These are phyloP conservation scores for Calamus simplicifolius DNA, from an alignment of 176 grass and related monocot species.

Conservation along the genomic window DNA sequence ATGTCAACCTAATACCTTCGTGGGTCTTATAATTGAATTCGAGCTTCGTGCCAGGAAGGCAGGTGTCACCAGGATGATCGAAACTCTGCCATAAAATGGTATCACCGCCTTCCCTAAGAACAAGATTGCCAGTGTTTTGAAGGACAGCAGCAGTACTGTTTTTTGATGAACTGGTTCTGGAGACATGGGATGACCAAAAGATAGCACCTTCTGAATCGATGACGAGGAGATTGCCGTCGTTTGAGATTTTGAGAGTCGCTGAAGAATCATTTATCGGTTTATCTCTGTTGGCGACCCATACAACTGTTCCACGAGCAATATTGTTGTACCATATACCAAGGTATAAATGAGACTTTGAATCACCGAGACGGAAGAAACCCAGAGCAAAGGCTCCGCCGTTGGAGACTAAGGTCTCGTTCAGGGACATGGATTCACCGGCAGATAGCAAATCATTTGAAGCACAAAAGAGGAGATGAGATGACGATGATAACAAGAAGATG, in stretches of 20 bases:
- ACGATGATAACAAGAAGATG: too few species aligned
- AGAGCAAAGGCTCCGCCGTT: conserved; percentile 24
- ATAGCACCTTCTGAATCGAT: conserved; percentile 1
- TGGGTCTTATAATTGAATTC: conserved; percentile 7
- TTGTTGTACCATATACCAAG: conserved; percentile 40
- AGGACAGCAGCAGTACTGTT: neutral
- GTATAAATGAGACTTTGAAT: conserved; percentile 8
- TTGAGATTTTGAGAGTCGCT: conserved; percentile 1
- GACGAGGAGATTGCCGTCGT: conserved; percentile 20
- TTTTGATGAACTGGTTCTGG: neutral
- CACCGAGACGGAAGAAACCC: conserved; percentile 35
- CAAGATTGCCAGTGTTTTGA: conserved; percentile 19
- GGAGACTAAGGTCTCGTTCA: conserved; percentile 20
- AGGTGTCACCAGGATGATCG: conserved; percentile 19
- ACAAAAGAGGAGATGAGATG: neutral
- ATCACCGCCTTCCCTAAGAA: neutral
- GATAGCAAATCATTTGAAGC: conserved; percentile 25
- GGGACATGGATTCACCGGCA: conserved; percentile 14
- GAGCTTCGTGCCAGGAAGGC: conserved; percentile 32
- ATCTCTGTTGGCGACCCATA: conserved; percentile 50
- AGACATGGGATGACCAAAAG: conserved; percentile 23
- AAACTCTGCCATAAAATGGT: conserved; percentile 37
- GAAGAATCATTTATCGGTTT: conserved; percentile 13
- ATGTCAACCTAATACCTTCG: too few species aligned
- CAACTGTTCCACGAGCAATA: conserved; percentile 15